Evolutionary conservation across 2,329 filamentous ascomycete genomes (phyloP).

Genomic region (Blastomyces silverae): DNA sequence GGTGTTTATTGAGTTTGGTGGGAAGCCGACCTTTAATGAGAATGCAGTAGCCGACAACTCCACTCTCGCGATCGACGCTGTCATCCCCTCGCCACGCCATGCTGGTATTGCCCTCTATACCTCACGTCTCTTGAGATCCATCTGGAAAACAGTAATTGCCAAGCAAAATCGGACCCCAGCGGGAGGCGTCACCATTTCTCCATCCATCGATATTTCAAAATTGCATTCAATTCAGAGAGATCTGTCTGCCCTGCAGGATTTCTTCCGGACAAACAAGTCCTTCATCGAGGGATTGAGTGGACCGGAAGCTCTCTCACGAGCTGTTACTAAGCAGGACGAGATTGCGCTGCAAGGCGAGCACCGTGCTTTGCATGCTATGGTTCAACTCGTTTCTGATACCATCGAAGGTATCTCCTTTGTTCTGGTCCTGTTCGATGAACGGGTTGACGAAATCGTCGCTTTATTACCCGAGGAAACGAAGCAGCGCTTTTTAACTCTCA

Average conservation of each 20-base stretch:
- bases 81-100: constrained; percentile 81
- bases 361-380: constrained; percentile 77
- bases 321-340: constrained; percentile 79
- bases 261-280: constrained; percentile 77
- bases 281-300: constrained; percentile 94
- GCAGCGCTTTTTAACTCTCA: constrained; percentile 65
- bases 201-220: constrained; percentile 61
- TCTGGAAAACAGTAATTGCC: constrained; percentile 79
- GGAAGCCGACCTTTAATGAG: constrained; percentile 76
- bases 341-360: constrained; percentile 90
- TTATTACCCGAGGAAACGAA: constrained; percentile 65
- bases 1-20: constrained; percentile 87
- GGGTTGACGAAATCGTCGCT: constrained; percentile 77
- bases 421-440: constrained; percentile 87
- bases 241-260: constrained; percentile 68
- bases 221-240: constrained; percentile 72
- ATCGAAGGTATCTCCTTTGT: constrained; percentile 97
- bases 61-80: constrained; percentile 67
- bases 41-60: constrained; percentile 57
- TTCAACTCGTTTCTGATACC: constrained; percentile 79
- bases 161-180: constrained; percentile 48
- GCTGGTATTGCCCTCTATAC: constrained; percentile 84
- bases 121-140: constrained; percentile 73
- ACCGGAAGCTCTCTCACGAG: constrained; percentile 72
- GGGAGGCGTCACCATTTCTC: constrained; percentile 57